A percentile compares a stretch with the other conserved stretches of the same genome.
Evolutionary conservation across 345 rosid genomes (phyloP).

Genomic region (Salix dunnii): DNA sequence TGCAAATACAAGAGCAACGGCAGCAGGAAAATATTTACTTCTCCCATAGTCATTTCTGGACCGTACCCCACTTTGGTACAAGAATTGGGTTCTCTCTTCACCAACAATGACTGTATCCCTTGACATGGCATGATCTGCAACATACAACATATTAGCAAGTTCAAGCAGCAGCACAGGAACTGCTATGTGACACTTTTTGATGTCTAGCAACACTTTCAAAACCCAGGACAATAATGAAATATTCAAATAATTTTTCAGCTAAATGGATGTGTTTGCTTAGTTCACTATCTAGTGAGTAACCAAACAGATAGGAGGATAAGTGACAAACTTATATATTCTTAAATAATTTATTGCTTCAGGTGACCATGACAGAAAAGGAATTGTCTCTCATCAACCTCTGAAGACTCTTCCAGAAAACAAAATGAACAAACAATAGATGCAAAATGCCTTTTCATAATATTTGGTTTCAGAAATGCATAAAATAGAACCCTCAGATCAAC

Average conservation of each 20-base stretch:
- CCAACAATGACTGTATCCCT: slow-evolving; percentile 69
- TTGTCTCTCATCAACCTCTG: neutral
- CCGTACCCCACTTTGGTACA: slow-evolving; percentile 37
- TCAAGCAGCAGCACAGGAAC: neutral
- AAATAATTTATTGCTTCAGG: neutral
- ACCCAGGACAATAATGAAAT: neutral
- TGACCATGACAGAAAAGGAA: neutral
- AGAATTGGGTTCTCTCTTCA: slow-evolving; percentile 45
- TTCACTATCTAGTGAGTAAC: neutral
- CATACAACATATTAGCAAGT: slow-evolving; percentile 15
- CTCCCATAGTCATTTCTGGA: slow-evolving; percentile 17
- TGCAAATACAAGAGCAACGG: slow-evolving; percentile 70
- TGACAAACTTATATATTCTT: neutral
- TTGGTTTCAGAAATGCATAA: neutral
- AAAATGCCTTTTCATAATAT: neutral
- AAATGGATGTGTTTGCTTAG: neutral
- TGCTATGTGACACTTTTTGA: neutral
- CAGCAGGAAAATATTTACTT: slow-evolving; percentile 13
- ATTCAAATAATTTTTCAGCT: neutral
- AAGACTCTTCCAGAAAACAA: neutral
- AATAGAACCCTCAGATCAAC: neutral
- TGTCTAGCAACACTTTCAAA: neutral
- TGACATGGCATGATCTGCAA: slow-evolving; percentile 68
- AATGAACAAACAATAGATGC: neutral
- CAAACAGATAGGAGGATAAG: neutral